Evolutionary conservation across 2,329 filamentous ascomycete genomes (phyloP), one percentile per base, ranked within the genome.

Genomic region (Sarocladium kiliense): DNA sequence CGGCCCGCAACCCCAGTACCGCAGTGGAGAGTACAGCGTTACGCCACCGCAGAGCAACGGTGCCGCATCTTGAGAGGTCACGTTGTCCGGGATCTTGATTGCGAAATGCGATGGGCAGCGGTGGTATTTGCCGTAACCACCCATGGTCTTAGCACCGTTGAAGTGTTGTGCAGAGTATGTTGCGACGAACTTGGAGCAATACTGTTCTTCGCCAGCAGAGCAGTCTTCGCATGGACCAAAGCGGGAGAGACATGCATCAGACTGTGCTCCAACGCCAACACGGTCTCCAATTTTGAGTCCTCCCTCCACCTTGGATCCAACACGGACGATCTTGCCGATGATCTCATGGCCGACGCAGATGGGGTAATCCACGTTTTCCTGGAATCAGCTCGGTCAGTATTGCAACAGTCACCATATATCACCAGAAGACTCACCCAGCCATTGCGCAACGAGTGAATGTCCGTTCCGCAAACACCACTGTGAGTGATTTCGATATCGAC

Each of bases 31-130:
- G 65, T 77, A 91, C 6, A 86, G 74, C 0, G 87, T 91, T 32
- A 89, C 77, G 14, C 87, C 87, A 21, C 79, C 87, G 63, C 87
- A 90, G 41, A 90, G 74, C 79, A 90, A 83, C 3, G 87, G 86
- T 18, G 86, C 76, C 10, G 74, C 73, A 54, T 70, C 59, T 54
- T 72, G 74, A 2, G 68, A 69, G 2, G 66, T 60, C 5, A 78
- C 57, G 2, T 66, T 68, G 12, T 74, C 69, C n/a, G 75, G 75
- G 49, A 78, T 75, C 62, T 73, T 74, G 60, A 78, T 60, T 19
- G 73, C 73, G 57, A 88, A 89, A 57, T 67, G 66, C 11, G 64
- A 66, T 6, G 65, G 65, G 37, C 61, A 63, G 25, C 70, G 67
- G 54, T 72, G 65, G 56, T 71, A 71, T 36, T 60, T 61, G 2